phyloP scores from a whole-genome alignment of 2,329 filamentous ascomycete species.

The Hyphodiscus sp. region DNA sequence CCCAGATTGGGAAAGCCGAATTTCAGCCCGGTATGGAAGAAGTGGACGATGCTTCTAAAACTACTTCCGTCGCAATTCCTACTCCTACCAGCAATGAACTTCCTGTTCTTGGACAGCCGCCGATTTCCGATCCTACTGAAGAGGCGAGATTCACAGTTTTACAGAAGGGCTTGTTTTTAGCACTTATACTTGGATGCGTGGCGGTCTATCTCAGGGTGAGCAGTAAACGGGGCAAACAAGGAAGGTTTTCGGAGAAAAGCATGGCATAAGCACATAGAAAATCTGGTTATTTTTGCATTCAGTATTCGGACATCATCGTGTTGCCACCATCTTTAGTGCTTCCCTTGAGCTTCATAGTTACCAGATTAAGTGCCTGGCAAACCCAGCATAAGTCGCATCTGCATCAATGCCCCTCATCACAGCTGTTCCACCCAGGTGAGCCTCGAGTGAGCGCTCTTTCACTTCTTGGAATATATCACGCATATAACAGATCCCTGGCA shows the following conservation, averaged over 20 bases:
- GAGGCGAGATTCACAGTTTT: conserved; percentile 37
- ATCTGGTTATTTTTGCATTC: not conserved
- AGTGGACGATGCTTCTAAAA: conserved; percentile 13
- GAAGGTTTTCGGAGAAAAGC: conserved; percentile 22
- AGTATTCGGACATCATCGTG: not conserved
- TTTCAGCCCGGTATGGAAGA: conserved; percentile 27
- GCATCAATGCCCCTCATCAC: no score
- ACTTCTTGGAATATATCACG: no score
- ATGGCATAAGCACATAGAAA: conserved; percentile 21
- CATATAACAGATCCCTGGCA: no score
- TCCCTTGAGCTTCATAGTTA: not conserved
- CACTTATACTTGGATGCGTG: conserved; percentile 41
- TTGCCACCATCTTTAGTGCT: not conserved
- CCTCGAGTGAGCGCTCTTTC: no score
- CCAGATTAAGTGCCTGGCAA: not conserved
- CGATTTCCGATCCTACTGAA: conserved; percentile 17
- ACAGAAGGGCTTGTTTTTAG: conserved; percentile 46
- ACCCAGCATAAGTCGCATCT: no score
- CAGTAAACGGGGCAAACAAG: conserved; percentile 27
- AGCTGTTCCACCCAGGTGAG: no score
- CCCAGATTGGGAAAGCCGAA: conserved; percentile 27
- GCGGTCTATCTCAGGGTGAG: conserved; percentile 39
- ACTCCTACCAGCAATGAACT: conserved; percentile 12
- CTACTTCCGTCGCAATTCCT: conserved; percentile 6
- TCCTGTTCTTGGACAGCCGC: conserved; percentile 11